Base-by-base conservation (phyloP, 768 basidiomycete species). In the Lanmaoa rubissima region DNA sequence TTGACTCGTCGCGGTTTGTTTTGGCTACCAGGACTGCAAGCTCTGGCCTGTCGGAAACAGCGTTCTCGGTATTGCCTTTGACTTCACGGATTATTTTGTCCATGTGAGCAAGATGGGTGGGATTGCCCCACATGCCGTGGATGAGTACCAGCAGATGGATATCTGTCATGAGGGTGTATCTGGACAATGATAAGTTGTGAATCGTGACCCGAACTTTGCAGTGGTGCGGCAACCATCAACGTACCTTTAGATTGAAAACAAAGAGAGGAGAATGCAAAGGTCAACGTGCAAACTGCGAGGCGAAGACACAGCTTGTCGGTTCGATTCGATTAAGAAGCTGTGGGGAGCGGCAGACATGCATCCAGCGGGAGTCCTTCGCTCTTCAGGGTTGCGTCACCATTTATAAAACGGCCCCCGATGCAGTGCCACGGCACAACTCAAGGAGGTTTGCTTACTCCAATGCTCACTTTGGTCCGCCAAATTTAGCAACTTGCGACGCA, bases 121-220 rank as follows among this genome's bases (percentile, higher is more conserved):
- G 84, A 62, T 84, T 80, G 0, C 92, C 92, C 92, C 91, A 94
- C 85, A 94, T 91, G 39, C 92, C 79, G 39, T 81, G 79, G 39
- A 80, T 69, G 53, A 80, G 75, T 21, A 77, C 77, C 9, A 80
- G 73, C 12, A 80, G 63, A 58, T 80, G 79, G 14, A 77, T 65
- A 50, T 59, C 48, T 31, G 68, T 34, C 65, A 74, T 74, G 45
- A 38, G 41, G 38, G 38, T 58, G 6, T 48, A 21, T 57, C 46
- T 24, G 6, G 21, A 38, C 6, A 24, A 36, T 12, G 35, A 17
- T 11, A 0, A n/a, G 48, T 17, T 24, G 13, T 6, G 32, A 34
- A 49, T 50, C 21, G 12, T 28, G 48, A 48, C 11, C 49, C 4
- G 11, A 36, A n/a, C 21, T 24, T 24, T n/a, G 19, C 7, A 13